These are phyloP conservation scores for Blastobotrys robertii DNA, from an alignment of 805 yeast genomes.

Conservation along the genomic window DNA sequence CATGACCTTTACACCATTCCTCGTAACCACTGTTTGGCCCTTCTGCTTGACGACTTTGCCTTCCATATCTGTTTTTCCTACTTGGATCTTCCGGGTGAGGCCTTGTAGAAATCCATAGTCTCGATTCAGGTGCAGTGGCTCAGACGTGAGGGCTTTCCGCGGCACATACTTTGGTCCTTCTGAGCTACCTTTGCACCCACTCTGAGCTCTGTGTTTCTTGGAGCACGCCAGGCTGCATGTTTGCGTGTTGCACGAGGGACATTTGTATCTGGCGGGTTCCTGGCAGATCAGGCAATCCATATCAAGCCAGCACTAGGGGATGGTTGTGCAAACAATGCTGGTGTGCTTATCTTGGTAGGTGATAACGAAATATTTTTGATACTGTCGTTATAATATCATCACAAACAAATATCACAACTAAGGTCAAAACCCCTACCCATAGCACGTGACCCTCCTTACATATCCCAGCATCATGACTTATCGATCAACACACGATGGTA, in stretches of 20 bases:
- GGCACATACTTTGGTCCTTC: conserved; percentile 53
- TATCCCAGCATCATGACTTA: background rate
- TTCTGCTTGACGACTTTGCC: conserved; percentile 10
- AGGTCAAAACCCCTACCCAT: too few relatives aligned
- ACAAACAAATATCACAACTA: too few relatives aligned
- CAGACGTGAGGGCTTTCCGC: conserved; percentile 37
- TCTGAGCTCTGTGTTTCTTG: conserved; percentile 51
- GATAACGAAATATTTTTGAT: too few relatives aligned
- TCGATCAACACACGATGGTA: conserved; percentile 2
- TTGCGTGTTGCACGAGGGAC: conserved; percentile 63
- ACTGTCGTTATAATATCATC: too few relatives aligned
- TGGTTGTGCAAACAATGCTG: too few relatives aligned
- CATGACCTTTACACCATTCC: conserved; percentile 59
- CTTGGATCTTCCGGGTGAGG: conserved; percentile 49
- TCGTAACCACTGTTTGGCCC: background rate
- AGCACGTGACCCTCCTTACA: background rate
- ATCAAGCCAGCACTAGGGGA: too few relatives aligned
- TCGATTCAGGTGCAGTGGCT: conserved; percentile 46
- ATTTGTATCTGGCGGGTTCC: conserved; percentile 49
- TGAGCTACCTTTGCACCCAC: conserved; percentile 56
- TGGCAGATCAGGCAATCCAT: conserved; percentile 39
- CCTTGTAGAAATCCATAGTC: conserved; percentile 69
- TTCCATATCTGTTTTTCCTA: conserved; percentile 42
- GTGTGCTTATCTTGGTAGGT: too few relatives aligned
- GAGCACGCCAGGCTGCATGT: conserved; percentile 72